Base-by-base conservation (phyloP, 768 basidiomycete species). In the Rhizopogon vulgaris region DNA sequence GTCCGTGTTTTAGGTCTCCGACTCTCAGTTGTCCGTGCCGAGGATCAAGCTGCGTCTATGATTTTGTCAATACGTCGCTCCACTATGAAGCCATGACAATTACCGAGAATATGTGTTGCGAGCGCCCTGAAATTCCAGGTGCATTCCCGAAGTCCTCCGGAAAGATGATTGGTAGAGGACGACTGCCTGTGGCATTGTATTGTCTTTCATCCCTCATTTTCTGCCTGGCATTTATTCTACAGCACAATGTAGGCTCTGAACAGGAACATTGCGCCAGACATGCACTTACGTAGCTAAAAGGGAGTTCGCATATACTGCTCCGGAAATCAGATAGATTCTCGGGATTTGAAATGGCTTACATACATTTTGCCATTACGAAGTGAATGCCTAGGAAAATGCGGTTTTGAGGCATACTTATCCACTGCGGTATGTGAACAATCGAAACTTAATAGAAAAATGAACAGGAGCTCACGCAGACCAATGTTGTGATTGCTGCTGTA, bases 231-330 rank as follows among this genome's bases (percentile, higher is more conserved):
- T 63, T 63, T 28, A 65, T 46, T 37, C 63, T 62, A 11, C 39
- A 24, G 6, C 39, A 40, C 4, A 3, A 40, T 4, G 5, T 39
- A 22, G 3, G 11, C 18, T 22, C 1, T 10, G 11, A 6, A 11
- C 18, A 22, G 11, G 18, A n/a, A 42, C 10, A 12, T 2, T 12
- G 28, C 28, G 30, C 30, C 6, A 30, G 7, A 22, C 28, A 25
- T 15, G 12, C 4, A 55, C 63, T 5, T 49, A 65, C 63, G 56
- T 65, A 14, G 63, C 63, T 36, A 64, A 55, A 14, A 63, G 39
- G 10, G 56, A 65, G 18, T 65, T 65, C 39, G 63, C 63, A 9
- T 63, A 56, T 12, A 63, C 62, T 63, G 32, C 4, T 6, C 9
- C 22, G 32, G 18, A 30, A 15, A 25, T 2, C 7, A 14, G 18